Conservation (phyloP, 805 yeast genomes). For the Wickerhamiella nectarea region DNA sequence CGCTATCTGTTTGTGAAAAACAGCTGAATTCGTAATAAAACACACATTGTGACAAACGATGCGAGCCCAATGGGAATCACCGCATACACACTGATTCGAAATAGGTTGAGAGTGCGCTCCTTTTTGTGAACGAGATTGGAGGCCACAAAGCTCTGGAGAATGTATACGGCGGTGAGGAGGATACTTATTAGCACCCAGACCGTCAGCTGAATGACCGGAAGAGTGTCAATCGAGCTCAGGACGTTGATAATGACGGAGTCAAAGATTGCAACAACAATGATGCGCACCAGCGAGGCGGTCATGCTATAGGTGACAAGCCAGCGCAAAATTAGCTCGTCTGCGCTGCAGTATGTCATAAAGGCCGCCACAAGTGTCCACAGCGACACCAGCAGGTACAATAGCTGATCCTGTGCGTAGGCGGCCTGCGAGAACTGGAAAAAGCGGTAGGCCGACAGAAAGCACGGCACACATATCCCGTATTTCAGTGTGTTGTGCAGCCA, state of each 20-base stretch:
- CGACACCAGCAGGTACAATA: slow-evolving; percentile 52
- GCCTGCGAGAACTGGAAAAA: slow-evolving; percentile 1
- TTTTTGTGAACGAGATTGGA: slow-evolving; percentile 33
- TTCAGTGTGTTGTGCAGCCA: slow-evolving; percentile 12
- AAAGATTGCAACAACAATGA: slow-evolving; percentile 67
- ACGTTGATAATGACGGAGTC: slow-evolving; percentile 58
- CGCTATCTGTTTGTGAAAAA: too few species aligned
- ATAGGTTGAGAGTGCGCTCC: slow-evolving; percentile 64
- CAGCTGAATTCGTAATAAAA: slow-evolving; percentile 58
- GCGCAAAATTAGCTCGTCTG: slow-evolving; percentile 81
- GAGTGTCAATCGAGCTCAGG: slow-evolving; percentile 55
- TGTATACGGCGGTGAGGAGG: slow-evolving; percentile 63
- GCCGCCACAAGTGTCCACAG: slow-evolving; percentile 90
- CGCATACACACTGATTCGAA: slow-evolving; percentile 84
- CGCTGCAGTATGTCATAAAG: slow-evolving; percentile 64
- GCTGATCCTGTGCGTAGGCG: slow-evolving; percentile 1
- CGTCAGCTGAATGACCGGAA: slow-evolving; percentile 57
- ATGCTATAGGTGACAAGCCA: slow-evolving; percentile 85
- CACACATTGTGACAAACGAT: slow-evolving; percentile 83
- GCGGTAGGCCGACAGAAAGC: slow-evolving; percentile 1
- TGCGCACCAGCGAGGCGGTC: slow-evolving; percentile 75
- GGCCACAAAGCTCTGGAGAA: slow-evolving; percentile 77
- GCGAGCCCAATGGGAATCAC: slow-evolving; percentile 97
- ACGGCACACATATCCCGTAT: background rate
- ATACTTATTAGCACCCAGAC: slow-evolving; percentile 90